Percentiles rank a stretch among this genome's conserved stretches.
Evolutionary conservation across 768 basidiomycete genomes (phyloP).

Genomic region (Mycena latifolia): DNA sequence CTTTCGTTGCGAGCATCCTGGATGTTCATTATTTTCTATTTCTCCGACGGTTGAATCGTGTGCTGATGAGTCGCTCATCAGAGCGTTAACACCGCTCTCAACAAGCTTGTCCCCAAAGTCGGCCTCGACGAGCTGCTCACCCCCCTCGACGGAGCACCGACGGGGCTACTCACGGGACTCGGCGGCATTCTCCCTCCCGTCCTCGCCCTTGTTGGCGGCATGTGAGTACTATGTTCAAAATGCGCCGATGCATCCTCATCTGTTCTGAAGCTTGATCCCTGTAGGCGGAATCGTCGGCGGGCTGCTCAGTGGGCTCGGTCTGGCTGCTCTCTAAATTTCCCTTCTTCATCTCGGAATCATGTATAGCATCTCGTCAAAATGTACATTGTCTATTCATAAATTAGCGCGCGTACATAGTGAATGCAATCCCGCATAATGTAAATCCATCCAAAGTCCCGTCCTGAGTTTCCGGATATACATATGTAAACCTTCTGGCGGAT

Average conservation of each 20-base stretch:
- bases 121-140: constrained; percentile 4
- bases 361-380: no score
- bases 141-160: constrained; percentile 10
- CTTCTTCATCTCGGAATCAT: no score
- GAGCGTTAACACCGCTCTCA: constrained; percentile 16
- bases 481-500: no score
- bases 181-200: constrained; percentile 4
- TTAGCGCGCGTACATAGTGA: no score
- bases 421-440: no score
- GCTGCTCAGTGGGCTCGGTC: neutral
- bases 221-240: constrained; percentile 13
- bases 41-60: neutral
- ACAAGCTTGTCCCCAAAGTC: constrained; percentile 22
- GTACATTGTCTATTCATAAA: no score
- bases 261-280: neutral
- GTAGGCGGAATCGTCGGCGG: constrained; percentile 7
- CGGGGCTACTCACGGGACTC: constrained; percentile 14
- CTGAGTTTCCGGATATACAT: no score
- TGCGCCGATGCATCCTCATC: neutral
- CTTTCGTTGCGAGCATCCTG: constrained; percentile 4
- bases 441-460: no score
- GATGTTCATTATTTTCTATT: no score
- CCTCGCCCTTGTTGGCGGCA: neutral
- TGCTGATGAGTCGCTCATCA: neutral
- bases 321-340: no score